Percentiles rank a stretch among this genome's conserved stretches.
phyloP scores from a whole-genome alignment of 2,329 filamentous ascomycete genomes.

The Penicillium sumatraense region DNA sequence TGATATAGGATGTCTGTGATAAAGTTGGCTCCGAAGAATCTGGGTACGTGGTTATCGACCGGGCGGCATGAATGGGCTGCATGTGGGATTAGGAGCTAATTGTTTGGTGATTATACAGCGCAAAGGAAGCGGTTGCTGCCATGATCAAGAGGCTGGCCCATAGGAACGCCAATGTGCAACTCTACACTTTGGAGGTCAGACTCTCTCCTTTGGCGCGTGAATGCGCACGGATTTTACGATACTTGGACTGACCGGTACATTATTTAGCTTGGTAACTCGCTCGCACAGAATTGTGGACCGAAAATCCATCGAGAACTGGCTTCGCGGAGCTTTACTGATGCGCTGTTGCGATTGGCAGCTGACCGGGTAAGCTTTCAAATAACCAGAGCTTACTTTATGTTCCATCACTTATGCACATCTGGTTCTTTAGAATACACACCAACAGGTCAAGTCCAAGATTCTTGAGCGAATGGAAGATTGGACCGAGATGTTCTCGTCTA shows the following conservation, averaged over 20 bases:
- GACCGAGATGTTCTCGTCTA: conserved; percentile 89
- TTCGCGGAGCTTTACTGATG: conserved; percentile 91
- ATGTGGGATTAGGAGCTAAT: conserved; percentile 16
- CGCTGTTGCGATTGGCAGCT: conserved; percentile 84
- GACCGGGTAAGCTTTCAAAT: conserved; percentile 63
- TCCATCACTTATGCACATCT: background rate
- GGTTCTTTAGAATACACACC: conserved; percentile 76
- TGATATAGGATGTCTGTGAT: conserved; percentile 62
- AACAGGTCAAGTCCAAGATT: conserved; percentile 96
- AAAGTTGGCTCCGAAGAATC: conserved; percentile 58
- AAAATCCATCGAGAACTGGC: conserved; percentile 87
- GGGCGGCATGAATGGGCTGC: background rate
- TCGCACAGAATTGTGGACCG: conserved; percentile 89
- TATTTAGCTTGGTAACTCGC: conserved; percentile 81
- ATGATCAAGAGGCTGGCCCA: conserved; percentile 92
- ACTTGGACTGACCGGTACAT: conserved; percentile 11
- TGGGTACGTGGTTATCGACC: conserved; percentile 42
- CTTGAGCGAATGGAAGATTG: conserved; percentile 95
- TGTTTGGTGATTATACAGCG: conserved; percentile 41
- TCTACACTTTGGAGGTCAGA: conserved; percentile 84
- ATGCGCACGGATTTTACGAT: background rate
- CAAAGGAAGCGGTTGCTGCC: conserved; percentile 84
- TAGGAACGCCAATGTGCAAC: conserved; percentile 92
- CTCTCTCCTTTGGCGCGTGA: background rate
- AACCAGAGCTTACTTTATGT: background rate